A percentile compares a stretch with the other conserved stretches of the same genome.
Conservation (phyloP, 225 moss, liverwort and hornwort species). For the Sphagnum contortum region DNA sequence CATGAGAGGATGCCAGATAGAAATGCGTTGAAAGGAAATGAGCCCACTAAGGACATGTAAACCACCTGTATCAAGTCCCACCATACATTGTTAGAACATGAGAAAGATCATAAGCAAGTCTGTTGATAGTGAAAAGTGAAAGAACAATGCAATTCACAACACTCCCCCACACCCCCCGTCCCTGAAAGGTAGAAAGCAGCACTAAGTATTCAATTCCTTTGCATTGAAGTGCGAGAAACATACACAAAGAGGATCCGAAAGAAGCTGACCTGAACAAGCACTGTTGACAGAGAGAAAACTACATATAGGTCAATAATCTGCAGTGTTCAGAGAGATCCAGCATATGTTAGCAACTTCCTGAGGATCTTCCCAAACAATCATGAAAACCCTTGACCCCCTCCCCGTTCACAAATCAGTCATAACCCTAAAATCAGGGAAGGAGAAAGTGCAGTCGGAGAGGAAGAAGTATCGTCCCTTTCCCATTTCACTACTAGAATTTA, state of each 20-base stretch:
- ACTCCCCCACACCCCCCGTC: too few species aligned
- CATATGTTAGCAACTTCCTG: background rate
- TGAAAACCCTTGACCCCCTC: too few species aligned
- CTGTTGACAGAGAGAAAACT: conserved; percentile 60
- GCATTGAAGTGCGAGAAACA: too few species aligned
- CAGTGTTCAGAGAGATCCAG: conserved; percentile 4
- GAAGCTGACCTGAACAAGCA: conserved; percentile 61
- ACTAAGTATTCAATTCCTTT: too few species aligned
- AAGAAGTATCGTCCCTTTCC: too few species aligned
- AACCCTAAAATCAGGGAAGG: too few species aligned
- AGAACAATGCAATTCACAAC: background rate
- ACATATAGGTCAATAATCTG: conserved; percentile 95
- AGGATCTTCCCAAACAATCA: too few species aligned
- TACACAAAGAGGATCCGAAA: background rate
- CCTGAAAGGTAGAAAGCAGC: too few species aligned
- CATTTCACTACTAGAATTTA: too few species aligned
- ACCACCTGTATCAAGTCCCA: conserved; percentile 47
- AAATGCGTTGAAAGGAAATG: conserved; percentile 97
- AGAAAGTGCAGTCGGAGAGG: too few species aligned
- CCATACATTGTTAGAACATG: background rate
- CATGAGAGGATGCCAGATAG: conserved; percentile 82
- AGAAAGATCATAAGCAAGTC: background rate
- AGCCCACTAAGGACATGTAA: conserved; percentile 84
- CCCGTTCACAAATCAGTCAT: too few species aligned
- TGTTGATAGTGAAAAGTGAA: too few species aligned